A percentile compares a stretch with the other conserved stretches of the same genome.
Evolutionary conservation across 1,284 basidiomycete species (phyloP).

Genomic region (Golubevia pallescens): DNA sequence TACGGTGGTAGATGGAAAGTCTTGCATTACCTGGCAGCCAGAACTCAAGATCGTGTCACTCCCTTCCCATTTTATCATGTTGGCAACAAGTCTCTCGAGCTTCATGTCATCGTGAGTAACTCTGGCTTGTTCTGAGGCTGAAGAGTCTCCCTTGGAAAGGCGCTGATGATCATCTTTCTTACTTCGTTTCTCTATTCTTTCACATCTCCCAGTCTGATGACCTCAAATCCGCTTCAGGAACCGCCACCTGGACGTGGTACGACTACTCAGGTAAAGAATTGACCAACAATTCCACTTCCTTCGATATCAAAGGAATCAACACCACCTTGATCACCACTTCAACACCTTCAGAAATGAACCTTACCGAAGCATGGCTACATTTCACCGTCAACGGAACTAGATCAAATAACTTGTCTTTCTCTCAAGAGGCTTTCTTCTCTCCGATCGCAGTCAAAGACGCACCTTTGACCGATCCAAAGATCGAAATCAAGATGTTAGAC

Average conservation of each 20-base stretch:
- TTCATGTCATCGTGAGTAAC: slow-evolving; percentile 8
- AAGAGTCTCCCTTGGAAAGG: too few relatives aligned
- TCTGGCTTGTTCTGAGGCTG: background rate
- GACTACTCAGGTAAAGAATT: slow-evolving; percentile 7
- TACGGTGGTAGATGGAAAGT: slow-evolving; percentile 33
- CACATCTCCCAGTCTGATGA: slow-evolving; percentile 6
- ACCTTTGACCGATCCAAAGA: background rate
- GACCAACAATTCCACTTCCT: background rate
- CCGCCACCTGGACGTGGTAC: slow-evolving; percentile 12
- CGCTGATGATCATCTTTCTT: too few relatives aligned
- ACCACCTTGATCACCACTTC: slow-evolving; percentile 5
- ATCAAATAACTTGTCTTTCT: background rate
- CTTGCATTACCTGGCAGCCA: slow-evolving; percentile 12
- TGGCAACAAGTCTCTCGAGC: slow-evolving; percentile 11
- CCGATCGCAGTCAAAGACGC: background rate
- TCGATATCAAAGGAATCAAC: slow-evolving; percentile 1
- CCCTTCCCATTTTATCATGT: slow-evolving; percentile 12
- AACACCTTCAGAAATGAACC: background rate
- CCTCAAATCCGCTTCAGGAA: background rate
- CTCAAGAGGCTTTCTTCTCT: background rate
- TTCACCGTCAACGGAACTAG: background rate
- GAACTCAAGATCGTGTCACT: slow-evolving; percentile 15
- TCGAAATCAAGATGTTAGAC: slow-evolving; percentile 11
- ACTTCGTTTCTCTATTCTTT: too few relatives aligned
- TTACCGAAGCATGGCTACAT: background rate